Evolutionary conservation across 2,329 filamentous ascomycete species (phyloP), one percentile per base, ranked within the genome.

Genomic region (Seiridium unicorne): DNA sequence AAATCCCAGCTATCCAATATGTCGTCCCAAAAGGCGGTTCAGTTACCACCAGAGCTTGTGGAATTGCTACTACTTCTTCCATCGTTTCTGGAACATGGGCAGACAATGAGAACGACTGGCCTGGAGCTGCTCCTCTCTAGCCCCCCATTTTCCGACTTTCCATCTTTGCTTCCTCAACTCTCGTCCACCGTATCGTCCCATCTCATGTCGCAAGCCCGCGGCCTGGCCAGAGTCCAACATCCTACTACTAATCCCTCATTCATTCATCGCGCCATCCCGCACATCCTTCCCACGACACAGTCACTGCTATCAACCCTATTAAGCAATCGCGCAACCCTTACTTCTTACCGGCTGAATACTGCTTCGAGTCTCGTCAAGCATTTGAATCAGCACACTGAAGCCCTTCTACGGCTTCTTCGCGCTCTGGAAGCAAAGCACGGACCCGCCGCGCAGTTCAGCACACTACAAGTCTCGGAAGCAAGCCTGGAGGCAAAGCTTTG

Each of bases 31-130:
- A 64, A 31, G 57, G 65, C 70, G 9, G 36, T 61, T 18, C 62
- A 70, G 3, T 72, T 79, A 3, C 77, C 81, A 3, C 73, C 76
- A 7, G 76, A 80, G 9, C 77, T 87, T 3, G 62, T 82, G 54
- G 81, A 87, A 62, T 76, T 86, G 8, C 76, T 88, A 51, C 68
- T 85, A 49, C 74, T 88, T 18, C 77, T 89, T 3, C 81, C 82
- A 0, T 72, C 82, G 0, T 74, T 85, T 40, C 73, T 82, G 7
- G 71, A 75, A 13, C 68, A 73, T 2, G 68, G 74, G 13, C 63
- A 71, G n/a, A 61, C 71, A 2, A 68, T 81, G 1, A 62, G 77
- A 0, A 62, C 73, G 32, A 70, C 76, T 4, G 72, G 76, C 3
- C 64, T 76, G 1, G 63, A 73, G 1, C 70, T 84, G 3, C 73